A percentile compares a stretch with the other conserved stretches of the same genome.
Conservation (phyloP, 2,329 filamentous ascomycete genomes). For the Iodosphaeria phyllophila region DNA sequence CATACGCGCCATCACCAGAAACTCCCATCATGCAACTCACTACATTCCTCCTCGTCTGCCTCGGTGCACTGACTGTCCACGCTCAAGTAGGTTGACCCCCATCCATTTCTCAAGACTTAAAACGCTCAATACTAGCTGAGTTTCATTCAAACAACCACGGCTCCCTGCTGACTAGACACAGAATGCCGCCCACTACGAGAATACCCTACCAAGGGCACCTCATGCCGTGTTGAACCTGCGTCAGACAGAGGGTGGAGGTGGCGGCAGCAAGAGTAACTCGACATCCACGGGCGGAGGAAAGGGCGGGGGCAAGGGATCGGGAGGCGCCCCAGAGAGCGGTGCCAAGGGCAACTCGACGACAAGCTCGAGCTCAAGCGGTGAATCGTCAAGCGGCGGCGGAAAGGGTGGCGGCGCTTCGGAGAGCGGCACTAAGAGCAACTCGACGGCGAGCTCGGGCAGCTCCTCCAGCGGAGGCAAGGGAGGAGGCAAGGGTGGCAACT, state of each 20-base stretch:
- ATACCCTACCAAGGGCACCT: too few relatives aligned
- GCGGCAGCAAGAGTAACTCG: background rate
- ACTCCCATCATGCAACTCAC: conserved; percentile 2
- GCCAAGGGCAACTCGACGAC: too few relatives aligned
- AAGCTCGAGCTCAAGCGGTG: too few relatives aligned
- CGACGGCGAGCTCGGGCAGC: background rate
- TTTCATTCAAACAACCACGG: background rate
- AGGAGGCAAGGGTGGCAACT: background rate
- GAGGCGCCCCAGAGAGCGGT: too few relatives aligned
- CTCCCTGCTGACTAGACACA: background rate
- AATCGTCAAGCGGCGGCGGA: too few relatives aligned
- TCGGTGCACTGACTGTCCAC: conserved; percentile 1
- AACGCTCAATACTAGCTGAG: background rate
- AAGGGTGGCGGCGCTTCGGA: too few relatives aligned
- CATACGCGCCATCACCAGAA: background rate
- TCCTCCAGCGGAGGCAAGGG: background rate
- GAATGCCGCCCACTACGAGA: too few relatives aligned
- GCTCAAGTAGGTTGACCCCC: conserved; percentile 2
- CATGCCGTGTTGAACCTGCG: background rate
- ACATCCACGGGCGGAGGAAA: background rate
- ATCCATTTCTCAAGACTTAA: background rate
- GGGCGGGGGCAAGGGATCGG: too few relatives aligned
- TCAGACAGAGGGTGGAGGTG: background rate
- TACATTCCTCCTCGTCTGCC: background rate
- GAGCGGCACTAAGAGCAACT: background rate